These are phyloP conservation scores for Aspergillus ostianus DNA, from an alignment of 495 filamentous ascomycete species.

Conservation along the genomic window DNA sequence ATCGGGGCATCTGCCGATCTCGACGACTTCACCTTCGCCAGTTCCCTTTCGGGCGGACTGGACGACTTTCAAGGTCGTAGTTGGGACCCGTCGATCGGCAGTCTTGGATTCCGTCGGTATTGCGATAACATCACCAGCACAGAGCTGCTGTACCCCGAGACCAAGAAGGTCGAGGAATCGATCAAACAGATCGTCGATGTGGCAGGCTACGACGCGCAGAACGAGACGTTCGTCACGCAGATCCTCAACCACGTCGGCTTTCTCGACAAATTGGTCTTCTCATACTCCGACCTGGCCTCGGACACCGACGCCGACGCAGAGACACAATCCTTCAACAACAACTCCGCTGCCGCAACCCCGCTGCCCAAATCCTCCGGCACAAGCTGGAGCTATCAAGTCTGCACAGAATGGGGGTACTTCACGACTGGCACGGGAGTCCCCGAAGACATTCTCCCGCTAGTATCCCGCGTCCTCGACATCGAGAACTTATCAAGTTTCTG, in stretches of 20 bases:
- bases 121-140: constrained; percentile 56
- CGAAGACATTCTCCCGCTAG: constrained; percentile 53
- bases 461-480: constrained; percentile 62
- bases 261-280: constrained; percentile 44
- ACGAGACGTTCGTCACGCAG: constrained; percentile 46
- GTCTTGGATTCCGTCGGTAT: constrained; percentile 53
- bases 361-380: constrained; percentile 43
- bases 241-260: constrained; percentile 69
- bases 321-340: not conserved
- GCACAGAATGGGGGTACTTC: constrained; percentile 64
- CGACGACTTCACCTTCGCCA: constrained; percentile 61
- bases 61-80: constrained; percentile 59
- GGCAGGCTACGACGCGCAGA: constrained; percentile 55
- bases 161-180: constrained; percentile 33
- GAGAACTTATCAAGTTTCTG: constrained; percentile 55
- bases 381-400: constrained; percentile 60
- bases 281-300: not conserved
- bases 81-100: constrained; percentile 65
- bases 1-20: constrained; percentile 61
- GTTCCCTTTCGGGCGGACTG: constrained; percentile 49
- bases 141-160: constrained; percentile 46
- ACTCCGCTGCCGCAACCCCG: not conserved
- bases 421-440: constrained; percentile 65
- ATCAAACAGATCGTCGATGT: constrained; percentile 47
- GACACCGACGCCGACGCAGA: too few relatives aligned